phyloP scores from a whole-genome alignment of 805 yeast genomes.

The Yarrowia keelungensis region DNA sequence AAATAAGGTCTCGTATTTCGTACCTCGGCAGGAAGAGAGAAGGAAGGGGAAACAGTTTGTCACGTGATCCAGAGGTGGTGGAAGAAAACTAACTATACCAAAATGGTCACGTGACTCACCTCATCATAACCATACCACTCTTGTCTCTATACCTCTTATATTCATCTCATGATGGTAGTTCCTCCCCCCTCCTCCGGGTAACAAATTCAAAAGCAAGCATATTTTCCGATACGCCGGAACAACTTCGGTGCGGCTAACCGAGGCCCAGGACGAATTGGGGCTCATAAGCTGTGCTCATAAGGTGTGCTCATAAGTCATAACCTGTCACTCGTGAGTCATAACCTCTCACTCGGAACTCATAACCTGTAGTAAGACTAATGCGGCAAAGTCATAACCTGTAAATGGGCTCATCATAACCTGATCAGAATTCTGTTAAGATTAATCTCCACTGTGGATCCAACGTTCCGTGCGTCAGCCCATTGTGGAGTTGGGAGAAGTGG shows the following conservation, averaged over 20 bases:
- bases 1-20: slow-evolving; percentile 3
- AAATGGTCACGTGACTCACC: not conserved
- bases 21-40: not conserved
- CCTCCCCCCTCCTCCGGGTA: slow-evolving; percentile 3
- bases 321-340: not conserved
- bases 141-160: not conserved
- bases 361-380: not conserved
- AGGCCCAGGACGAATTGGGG: not conserved
- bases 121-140: not conserved
- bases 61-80: no score
- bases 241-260: slow-evolving; percentile 3
- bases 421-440: no score
- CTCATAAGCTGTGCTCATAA: not conserved
- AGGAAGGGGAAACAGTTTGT: no score
- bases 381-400: not conserved
- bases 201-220: slow-evolving; percentile 24
- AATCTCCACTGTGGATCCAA: no score
- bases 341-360: not conserved
- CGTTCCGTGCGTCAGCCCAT: no score
- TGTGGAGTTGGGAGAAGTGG: no score
- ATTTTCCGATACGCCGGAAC: not conserved
- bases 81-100: not conserved
- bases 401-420: no score
- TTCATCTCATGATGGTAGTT: no score
- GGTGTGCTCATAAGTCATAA: not conserved